Evolutionary conservation across 2,329 filamentous ascomycete genomes (phyloP), one percentile per base, ranked within the genome.

Genomic region (Neurospora sp.): DNA sequence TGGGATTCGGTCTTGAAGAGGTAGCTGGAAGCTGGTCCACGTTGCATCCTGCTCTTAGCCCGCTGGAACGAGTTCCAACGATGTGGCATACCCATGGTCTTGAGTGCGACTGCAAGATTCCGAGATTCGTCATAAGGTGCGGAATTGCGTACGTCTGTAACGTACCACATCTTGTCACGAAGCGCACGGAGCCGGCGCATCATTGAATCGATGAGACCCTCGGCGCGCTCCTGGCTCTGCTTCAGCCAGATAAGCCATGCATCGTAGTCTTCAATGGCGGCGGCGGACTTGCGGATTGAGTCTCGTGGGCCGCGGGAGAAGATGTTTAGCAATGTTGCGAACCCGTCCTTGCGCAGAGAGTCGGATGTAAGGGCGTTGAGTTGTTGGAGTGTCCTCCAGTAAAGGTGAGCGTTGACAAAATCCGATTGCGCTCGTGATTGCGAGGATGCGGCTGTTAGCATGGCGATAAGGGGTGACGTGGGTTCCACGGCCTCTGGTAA

Each of bases 81-180:
- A 71, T 88, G 84, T 72, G 88, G 84, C 80, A 88, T 83, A 72
- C 90, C 91, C 96, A 99, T 98, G 8, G 91, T 93, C 79, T 96
- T 96, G 67, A 99, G 83, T 4, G 95, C 96, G 71, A 92, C 87
- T 6, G 93, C 92, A 66, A 98, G 90, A 73, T 95, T 92, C 70
- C 90, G 90, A 46, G 92, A 93, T 74, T 96, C 91, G 71, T 96
- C 92, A 76, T 97, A 98, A 10, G 89, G 88, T 67, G 89, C 91
- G 4, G 96, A 97, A 75, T 95, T 94, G 72, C 92, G 91, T 37
- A 98, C 94, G 78, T 97, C 93, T 1, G 92, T 95, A 71, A 96
- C 92, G 78, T 97, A 99, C 96, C 96, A 99, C 92, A 98, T 97
- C 83, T 98, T 98, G 78, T 97, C 92, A 57, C 96, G 88, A 46